These are phyloP conservation scores for Rutstroemia sp. DNA, from an alignment of 2,329 filamentous ascomycete species.

Conservation along the genomic window DNA sequence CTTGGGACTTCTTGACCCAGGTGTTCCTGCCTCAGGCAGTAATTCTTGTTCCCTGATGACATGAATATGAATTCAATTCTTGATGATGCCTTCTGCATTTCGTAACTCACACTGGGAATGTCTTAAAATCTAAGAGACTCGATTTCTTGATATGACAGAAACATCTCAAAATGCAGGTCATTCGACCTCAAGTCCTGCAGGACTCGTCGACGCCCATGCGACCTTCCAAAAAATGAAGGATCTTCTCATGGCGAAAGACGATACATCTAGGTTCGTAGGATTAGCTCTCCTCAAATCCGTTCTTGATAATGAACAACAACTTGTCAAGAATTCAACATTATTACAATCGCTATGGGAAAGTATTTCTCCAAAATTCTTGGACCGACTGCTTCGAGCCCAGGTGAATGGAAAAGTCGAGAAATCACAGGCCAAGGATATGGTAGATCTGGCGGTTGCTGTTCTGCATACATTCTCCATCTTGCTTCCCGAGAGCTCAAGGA, in stretches of 20 bases:
- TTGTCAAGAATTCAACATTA: constrained; percentile 40
- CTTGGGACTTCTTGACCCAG: no score
- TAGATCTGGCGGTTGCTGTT: constrained; percentile 55
- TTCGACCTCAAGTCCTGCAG: neutral
- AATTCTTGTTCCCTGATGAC: no score
- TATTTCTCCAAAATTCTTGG: constrained; percentile 56
- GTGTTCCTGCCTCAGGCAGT: no score
- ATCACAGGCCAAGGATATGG: constrained; percentile 49
- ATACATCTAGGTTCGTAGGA: constrained; percentile 62
- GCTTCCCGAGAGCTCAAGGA: constrained; percentile 41
- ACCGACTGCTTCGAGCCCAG: constrained; percentile 52
- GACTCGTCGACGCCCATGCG: constrained; percentile 13
- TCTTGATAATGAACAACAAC: constrained; percentile 49
- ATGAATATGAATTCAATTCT: no score
- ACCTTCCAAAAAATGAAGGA: constrained; percentile 43
- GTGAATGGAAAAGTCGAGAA: constrained; percentile 30
- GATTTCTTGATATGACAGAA: neutral
- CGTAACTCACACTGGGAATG: no score
- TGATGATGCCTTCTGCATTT: no score
- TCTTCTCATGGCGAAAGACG: constrained; percentile 52
- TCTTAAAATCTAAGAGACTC: no score
- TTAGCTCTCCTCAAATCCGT: constrained; percentile 59
- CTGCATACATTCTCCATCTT: constrained; percentile 54
- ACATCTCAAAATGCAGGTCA: neutral
- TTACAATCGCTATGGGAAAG: constrained; percentile 50